Percentiles rank a stretch among this genome's conserved stretches.
These are phyloP conservation scores for Phytophthora quininea DNA, from an alignment of 352 stramenopile species.

Conservation along the genomic window DNA sequence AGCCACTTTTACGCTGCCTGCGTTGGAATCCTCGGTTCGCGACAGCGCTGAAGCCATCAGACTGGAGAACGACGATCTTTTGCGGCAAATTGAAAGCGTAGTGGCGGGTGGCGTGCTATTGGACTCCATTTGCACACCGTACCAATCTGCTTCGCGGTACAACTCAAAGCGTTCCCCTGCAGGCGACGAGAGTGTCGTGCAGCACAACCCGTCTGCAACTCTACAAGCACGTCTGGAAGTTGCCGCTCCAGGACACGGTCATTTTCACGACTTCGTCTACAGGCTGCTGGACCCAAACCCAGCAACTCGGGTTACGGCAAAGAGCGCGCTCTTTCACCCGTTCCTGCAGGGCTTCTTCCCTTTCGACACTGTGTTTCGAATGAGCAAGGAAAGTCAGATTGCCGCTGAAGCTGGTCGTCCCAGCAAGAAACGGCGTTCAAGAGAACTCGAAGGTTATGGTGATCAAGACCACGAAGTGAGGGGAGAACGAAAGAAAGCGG, in stretches of 20 bases:
- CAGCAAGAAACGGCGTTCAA: conserved; percentile 21
- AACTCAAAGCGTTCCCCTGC: not conserved
- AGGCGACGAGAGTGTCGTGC: not conserved
- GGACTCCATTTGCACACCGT: conserved; percentile 24
- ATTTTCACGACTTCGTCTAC: conserved; percentile 64
- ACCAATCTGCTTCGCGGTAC: conserved; percentile 38
- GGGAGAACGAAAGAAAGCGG: conserved; percentile 23
- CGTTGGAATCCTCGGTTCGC: conserved; percentile 14
- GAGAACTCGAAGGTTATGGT: conserved; percentile 1
- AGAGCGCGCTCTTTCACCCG: conserved; percentile 62
- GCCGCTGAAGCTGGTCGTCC: not conserved
- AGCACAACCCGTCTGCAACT: conserved; percentile 5
- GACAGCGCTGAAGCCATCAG: conserved; percentile 14
- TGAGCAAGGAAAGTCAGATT: conserved; percentile 3
- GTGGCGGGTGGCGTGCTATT: conserved; percentile 38
- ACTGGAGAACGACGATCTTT: conserved; percentile 43
- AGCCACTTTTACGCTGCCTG: conserved; percentile 52
- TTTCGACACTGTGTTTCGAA: conserved; percentile 61
- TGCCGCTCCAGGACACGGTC: conserved; percentile 24
- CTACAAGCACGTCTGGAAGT: conserved; percentile 41
- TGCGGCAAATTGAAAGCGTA: conserved; percentile 51
- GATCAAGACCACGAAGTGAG: conserved; percentile 3
- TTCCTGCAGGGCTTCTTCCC: conserved; percentile 77
- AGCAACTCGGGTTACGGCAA: conserved; percentile 47
- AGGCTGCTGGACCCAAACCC: conserved; percentile 60